Base-by-base conservation (phyloP, 345 rosid genomes). In the Rhizophora apiculata region DNA sequence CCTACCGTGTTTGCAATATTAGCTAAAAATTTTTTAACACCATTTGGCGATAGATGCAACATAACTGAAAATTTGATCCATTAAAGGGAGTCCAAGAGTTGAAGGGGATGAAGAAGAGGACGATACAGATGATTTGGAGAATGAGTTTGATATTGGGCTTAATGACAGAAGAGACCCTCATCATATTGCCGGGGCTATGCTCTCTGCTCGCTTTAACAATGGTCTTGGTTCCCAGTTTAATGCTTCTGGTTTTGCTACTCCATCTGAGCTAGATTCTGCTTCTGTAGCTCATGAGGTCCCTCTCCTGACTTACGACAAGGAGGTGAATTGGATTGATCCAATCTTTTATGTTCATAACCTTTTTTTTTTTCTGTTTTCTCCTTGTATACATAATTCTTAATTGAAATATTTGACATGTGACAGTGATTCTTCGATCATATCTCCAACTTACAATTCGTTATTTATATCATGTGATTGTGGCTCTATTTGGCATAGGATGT, bases 81-180 rank as follows among this genome's bases (percentile, higher is more conserved):
- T 62, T 70, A 51, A 72, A 88, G 93, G 93, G 60, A 68, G 90
- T 77, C 82, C 87, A 3, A 82, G 93, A 59, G 88, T 88, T 24
- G 87, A 81, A 21, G 88, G 93, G 6, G 93, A 88, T 80, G 92
- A 85, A 30, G 92, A 88, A 70, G 97, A 92, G 76, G 93, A 88
- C 53, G 85, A 73, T 62, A 78, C 60, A 8, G 93, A 88, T 74
- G 90, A 86, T 79, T 73, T 86, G 75, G 89, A 88, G 76, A 70
- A 77, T 24, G 93, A 88, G 78, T 84, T 86, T 24, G 85, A 87
- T 67, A 72, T 79, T 18, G 65, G 66, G n/a, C 51, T 32, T 60
- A 15, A 69, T 57, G 78, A 72, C 34, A 74, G 78, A 26, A 71
- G 68, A 74, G 89, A 78, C 63, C 82, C 84, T 53, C 84, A 81